These are phyloP conservation scores for Ceratocystis harringtonii DNA, from an alignment of 2,329 filamentous ascomycete species.

Conservation along the genomic window DNA sequence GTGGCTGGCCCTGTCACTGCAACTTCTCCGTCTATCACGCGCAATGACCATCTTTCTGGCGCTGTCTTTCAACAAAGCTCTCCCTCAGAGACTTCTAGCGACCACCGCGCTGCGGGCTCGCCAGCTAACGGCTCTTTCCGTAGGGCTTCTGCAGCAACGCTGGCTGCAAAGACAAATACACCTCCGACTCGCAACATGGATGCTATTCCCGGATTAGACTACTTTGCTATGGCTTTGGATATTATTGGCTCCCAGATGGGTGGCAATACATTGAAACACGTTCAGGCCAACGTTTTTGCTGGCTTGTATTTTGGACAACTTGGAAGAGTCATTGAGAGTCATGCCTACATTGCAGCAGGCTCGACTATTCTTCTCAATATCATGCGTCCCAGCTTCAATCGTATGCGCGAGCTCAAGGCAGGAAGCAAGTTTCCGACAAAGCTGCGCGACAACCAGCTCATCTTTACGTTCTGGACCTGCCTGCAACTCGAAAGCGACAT, in stretches of 20 bases:
- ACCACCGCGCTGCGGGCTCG: slow-evolving; percentile 24
- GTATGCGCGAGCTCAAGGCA: slow-evolving; percentile 30
- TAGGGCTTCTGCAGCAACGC: neutral
- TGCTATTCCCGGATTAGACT: slow-evolving; percentile 74
- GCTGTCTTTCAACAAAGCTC: slow-evolving; percentile 40
- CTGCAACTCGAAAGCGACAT: slow-evolving; percentile 91
- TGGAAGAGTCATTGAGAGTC: slow-evolving; percentile 75
- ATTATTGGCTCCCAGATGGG: slow-evolving; percentile 73
- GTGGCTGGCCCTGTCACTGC: neutral
- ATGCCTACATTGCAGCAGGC: slow-evolving; percentile 42
- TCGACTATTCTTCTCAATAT: slow-evolving; percentile 52
- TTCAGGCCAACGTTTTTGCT: slow-evolving; percentile 71
- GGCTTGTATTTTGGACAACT: slow-evolving; percentile 82
- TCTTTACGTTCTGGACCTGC: slow-evolving; percentile 83
- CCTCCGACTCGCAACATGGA: slow-evolving; percentile 48
- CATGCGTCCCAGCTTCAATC: slow-evolving; percentile 51
- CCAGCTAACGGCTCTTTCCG: slow-evolving; percentile 23
- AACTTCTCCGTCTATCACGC: slow-evolving; percentile 31
- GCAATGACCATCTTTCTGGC: slow-evolving; percentile 26
- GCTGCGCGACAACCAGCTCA: slow-evolving; percentile 44
- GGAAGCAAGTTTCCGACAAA: slow-evolving; percentile 25
- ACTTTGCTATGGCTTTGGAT: slow-evolving; percentile 73
- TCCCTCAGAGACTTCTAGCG: slow-evolving; percentile 31
- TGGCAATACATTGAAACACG: slow-evolving; percentile 64
- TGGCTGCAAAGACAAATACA: neutral